Evolutionary conservation across 2,329 filamentous ascomycete species (phyloP).

Genomic region (Arthrobotrys megalospora): DNA sequence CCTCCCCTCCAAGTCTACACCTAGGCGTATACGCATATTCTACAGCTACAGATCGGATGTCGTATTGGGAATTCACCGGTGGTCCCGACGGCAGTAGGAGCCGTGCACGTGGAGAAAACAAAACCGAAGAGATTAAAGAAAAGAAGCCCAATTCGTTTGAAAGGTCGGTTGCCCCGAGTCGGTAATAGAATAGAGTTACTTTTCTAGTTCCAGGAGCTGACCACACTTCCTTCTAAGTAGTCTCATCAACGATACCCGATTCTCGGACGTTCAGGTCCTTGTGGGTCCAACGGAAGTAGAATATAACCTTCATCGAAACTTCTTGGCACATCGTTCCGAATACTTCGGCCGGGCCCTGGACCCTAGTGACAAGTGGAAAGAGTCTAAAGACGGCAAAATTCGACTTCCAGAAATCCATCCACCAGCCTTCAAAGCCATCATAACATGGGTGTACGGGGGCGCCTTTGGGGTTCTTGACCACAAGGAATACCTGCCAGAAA

Average conservation of each 20-base stretch:
- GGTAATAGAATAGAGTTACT: too few species aligned
- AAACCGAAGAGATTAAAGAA: too few species aligned
- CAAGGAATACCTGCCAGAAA: background rate
- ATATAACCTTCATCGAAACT: slow-evolving; percentile 5
- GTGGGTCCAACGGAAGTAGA: background rate
- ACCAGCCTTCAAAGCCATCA: background rate
- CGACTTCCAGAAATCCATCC: background rate
- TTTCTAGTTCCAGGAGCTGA: too few species aligned
- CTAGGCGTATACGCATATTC: too few species aligned
- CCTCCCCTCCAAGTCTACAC: too few species aligned
- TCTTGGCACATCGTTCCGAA: background rate
- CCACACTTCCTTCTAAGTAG: background rate
- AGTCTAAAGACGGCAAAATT: background rate
- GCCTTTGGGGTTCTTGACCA: background rate
- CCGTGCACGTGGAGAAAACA: too few species aligned
- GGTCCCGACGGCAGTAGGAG: too few species aligned
- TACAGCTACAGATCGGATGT: too few species aligned
- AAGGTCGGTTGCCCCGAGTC: too few species aligned
- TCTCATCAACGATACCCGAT: slow-evolving; percentile 2
- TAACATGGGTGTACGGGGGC: slow-evolving; percentile 1
- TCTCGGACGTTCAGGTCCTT: slow-evolving; percentile 2
- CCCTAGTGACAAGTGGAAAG: background rate
- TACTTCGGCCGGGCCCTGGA: background rate
- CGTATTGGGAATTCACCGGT: too few species aligned
- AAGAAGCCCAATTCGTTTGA: too few species aligned